Base-by-base conservation (phyloP, 2,329 filamentous ascomycete species). In the Phialocephala sp. region DNA sequence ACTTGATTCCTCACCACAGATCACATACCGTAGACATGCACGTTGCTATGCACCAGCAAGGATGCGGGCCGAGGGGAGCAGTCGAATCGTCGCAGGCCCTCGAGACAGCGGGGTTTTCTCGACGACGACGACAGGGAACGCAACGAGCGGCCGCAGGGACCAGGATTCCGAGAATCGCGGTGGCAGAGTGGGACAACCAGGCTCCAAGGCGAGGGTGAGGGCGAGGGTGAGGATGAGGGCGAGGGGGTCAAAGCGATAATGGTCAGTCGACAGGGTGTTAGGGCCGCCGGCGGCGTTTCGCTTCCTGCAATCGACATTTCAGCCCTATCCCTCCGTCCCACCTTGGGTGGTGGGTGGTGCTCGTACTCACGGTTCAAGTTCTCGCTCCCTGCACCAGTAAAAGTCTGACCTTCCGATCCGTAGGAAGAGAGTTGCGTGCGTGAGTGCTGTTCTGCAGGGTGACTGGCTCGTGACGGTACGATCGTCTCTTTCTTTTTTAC, bases 241-340 rank as follows among this genome's bases (percentile, higher is more conserved):
- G 37, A 41, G 37, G 22, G 45, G 50, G 50, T 54, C 50, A 54
- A 54, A 54, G 50, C 50, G 50, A 18, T 27, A 18, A 8, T 32
- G 11, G 11, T 32, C 11, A 54, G 24, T 54, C 22, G 22, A 54
- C 24, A 20, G 50, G 50, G 12, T 14, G 22, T 20, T 3, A 50
- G 20, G 15, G 4, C 50, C 18, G 50, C 24, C 50, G 12, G 24
- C 22, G 50, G 24, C 50, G 50, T 54, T 32, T 54, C 50, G 50
- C 27, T 54, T 54, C 12, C 50, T 54, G 50, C 50, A 54, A 35
- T 35, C 24, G 22, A 35, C 50, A 54, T 3, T 54, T 54, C 50
- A 54, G 50, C 50, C 50, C 50, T 54, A 54, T 54, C 50, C 50
- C 18, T 54, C 50, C 50, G 50, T 54, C 24, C 50, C 50, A 54